These are phyloP conservation scores for Phalaenopsis equestris DNA, from an alignment of 106 monocot species.

Conservation along the genomic window DNA sequence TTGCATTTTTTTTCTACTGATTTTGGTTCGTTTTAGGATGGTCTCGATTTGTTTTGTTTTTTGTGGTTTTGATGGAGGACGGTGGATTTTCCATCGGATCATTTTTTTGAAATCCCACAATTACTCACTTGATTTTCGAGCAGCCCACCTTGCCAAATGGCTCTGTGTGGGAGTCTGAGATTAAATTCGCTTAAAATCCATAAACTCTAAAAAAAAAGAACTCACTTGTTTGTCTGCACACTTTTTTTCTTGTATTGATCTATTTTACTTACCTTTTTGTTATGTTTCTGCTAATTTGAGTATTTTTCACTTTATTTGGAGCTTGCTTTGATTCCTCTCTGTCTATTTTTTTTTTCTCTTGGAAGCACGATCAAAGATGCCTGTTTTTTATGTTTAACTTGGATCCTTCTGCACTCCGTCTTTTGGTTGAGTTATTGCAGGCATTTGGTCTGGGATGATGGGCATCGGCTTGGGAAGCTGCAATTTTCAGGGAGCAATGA, in stretches of 20 bases:
- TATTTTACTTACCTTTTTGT: background rate
- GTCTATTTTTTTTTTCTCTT: background rate
- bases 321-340: background rate
- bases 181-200: too few relatives aligned
- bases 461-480: slow-evolving; percentile 22
- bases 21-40: background rate
- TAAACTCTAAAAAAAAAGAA: too few relatives aligned
- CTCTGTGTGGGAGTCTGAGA: too few relatives aligned
- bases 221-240: too few relatives aligned
- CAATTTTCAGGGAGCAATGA: slow-evolving; percentile 7
- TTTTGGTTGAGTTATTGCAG: slow-evolving; percentile 15
- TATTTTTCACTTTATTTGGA: background rate
- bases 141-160: background rate
- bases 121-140: too few relatives aligned
- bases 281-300: background rate
- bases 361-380: background rate
- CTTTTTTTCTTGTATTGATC: background rate
- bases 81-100: background rate
- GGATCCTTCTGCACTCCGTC: background rate
- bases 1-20: background rate
- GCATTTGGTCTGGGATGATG: slow-evolving; percentile 80
- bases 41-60: background rate
- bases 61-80: slow-evolving; percentile 5
- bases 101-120: background rate
- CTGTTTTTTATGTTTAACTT: background rate